Evolutionary conservation across 331 rosid genomes (phyloP).

Genomic region (Quercus lobata): DNA sequence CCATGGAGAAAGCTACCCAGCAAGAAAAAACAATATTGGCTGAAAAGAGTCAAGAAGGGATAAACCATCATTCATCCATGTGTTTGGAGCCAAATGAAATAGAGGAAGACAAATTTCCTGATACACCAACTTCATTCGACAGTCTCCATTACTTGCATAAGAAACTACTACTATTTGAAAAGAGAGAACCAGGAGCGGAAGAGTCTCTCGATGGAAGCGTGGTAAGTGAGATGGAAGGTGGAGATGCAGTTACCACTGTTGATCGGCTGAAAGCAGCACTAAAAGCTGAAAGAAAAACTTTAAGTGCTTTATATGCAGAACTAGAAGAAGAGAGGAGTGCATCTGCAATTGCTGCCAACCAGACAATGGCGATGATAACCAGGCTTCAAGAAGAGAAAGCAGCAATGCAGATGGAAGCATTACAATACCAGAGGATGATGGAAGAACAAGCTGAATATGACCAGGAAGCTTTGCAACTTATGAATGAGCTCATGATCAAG

Average conservation of each 20-base stretch:
- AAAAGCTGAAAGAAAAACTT: slow-evolving; percentile 43
- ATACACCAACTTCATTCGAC: slow-evolving; percentile 50
- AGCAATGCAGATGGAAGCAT: slow-evolving; percentile 84
- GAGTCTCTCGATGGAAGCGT: slow-evolving; percentile 54
- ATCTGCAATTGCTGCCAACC: slow-evolving; percentile 79
- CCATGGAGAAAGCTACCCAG: slow-evolving; percentile 7
- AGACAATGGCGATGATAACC: slow-evolving; percentile 93
- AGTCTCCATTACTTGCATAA: slow-evolving; percentile 36
- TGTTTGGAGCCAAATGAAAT: slow-evolving; percentile 29
- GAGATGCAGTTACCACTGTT: slow-evolving; percentile 40
- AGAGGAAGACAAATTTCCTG: slow-evolving; percentile 61
- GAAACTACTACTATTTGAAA: slow-evolving; percentile 34
- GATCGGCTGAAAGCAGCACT: slow-evolving; percentile 53
- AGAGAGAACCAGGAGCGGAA: slow-evolving; percentile 45
- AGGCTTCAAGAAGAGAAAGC: slow-evolving; percentile 91
- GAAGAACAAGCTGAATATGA: slow-evolving; percentile 94
- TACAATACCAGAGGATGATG: slow-evolving; percentile 92
- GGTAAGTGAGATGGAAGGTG: slow-evolving; percentile 44
- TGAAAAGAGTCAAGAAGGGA: slow-evolving; percentile 32
- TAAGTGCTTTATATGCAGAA: slow-evolving; percentile 61
- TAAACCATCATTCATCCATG: slow-evolving; percentile 19
- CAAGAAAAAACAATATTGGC: slow-evolving; percentile 16
- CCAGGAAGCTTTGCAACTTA: slow-evolving; percentile 77
- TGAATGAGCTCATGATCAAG: slow-evolving; percentile 72
- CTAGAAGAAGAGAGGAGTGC: slow-evolving; percentile 93